Evolutionary conservation across 495 filamentous ascomycete genomes (phyloP).

Genomic region (Penicillium fimorum): DNA sequence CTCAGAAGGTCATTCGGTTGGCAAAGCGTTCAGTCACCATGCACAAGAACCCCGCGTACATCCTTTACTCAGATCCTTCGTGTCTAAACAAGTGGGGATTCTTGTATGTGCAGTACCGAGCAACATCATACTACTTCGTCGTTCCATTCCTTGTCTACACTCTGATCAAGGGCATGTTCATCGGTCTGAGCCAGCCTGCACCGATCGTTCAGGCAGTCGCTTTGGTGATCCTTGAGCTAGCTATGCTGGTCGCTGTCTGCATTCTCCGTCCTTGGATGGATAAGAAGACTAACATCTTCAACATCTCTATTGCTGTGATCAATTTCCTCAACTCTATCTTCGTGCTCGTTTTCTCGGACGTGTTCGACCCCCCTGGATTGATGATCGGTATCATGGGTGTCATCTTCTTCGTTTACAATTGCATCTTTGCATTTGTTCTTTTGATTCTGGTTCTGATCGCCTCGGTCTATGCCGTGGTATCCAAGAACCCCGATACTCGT

Average conservation of each 20-base stretch:
- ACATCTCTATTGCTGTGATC: constrained; percentile 84
- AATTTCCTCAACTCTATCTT: constrained; percentile 93
- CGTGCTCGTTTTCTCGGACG: constrained; percentile 76
- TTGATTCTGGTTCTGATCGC: constrained; percentile 85
- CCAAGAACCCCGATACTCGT: constrained; percentile 92
- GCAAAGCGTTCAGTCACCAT: constrained; percentile 84
- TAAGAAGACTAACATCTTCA: constrained; percentile 97
- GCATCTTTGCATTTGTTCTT: constrained; percentile 79
- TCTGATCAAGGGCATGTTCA: constrained; percentile 85
- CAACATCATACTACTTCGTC: constrained; percentile 96
- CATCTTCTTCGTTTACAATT: constrained; percentile 90
- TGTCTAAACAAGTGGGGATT: constrained; percentile 98
- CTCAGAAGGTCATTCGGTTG: constrained; percentile 83
- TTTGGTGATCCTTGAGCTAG: constrained; percentile 81
- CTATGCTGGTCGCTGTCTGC: constrained; percentile 71
- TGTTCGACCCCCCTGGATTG: constrained; percentile 82
- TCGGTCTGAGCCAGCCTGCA: constrained; percentile 73
- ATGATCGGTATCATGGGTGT: constrained; percentile 94
- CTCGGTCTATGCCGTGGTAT: constrained; percentile 76
- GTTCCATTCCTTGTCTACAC: constrained; percentile 78
- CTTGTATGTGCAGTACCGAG: constrained; percentile 95
- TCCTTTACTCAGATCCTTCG: constrained; percentile 91
- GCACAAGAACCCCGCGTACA: constrained; percentile 97
- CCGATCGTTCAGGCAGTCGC: constrained; percentile 82
- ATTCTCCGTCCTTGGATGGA: constrained; percentile 97